Conservation (phyloP, 148 eudicot species). For the Spergularia bocconei region DNA sequence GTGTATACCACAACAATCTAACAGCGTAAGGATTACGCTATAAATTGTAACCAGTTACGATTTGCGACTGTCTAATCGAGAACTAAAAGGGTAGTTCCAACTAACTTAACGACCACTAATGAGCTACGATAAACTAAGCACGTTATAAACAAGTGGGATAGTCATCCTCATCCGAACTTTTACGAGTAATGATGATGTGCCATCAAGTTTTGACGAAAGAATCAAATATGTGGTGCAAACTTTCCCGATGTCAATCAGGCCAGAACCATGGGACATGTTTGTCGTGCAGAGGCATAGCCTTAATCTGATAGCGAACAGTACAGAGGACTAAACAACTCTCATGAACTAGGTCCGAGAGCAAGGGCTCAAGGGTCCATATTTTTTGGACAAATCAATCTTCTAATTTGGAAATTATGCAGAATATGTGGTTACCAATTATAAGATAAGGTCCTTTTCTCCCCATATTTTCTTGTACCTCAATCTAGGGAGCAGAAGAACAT, state of each 20-base stretch:
- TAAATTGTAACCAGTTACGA: too few relatives aligned
- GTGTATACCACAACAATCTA: too few relatives aligned
- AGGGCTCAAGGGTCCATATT: neutral
- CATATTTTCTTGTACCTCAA: neutral
- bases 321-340: slow-evolving; percentile 1
- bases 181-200: too few relatives aligned
- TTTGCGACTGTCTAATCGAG: too few relatives aligned
- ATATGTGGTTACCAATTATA: slow-evolving; percentile 13
- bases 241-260: neutral
- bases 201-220: neutral
- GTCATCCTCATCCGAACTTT: too few relatives aligned
- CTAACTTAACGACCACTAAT: too few relatives aligned
- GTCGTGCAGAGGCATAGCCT: slow-evolving; percentile 18
- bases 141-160: too few relatives aligned
- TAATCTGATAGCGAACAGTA: slow-evolving; percentile 8
- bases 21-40: too few relatives aligned
- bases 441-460: neutral
- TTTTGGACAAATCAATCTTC: neutral
- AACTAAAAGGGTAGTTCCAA: too few relatives aligned
- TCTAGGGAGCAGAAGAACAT: slow-evolving; percentile 19
- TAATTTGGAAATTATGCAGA: neutral
- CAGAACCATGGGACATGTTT: slow-evolving; percentile 16
- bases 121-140: too few relatives aligned
- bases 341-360: slow-evolving; percentile 19
- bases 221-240: neutral